Evolutionary conservation across 2,329 filamentous ascomycete genomes (phyloP), one percentile per base, ranked within the genome.

Genomic region (Calonectria leucothoes): DNA sequence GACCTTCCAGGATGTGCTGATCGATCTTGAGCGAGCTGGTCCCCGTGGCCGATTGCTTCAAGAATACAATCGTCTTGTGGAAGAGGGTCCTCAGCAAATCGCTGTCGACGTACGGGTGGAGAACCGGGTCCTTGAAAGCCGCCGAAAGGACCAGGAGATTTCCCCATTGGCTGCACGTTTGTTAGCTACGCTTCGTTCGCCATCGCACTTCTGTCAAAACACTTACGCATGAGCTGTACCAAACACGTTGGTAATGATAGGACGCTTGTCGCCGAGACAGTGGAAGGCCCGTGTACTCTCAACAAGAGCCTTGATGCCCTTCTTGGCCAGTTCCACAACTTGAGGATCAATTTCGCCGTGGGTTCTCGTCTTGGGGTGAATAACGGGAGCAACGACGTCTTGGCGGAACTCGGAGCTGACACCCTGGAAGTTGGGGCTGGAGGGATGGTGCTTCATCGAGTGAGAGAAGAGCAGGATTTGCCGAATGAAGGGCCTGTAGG

Each of bases 211-310:
- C 33, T 14, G 12, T 29, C 12, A 11, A 8, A 42, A 15, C 66
- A 92, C 95, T 91, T 94, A 98, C 94, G 96, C 96, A 88, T 98
- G 96, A 75, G 95, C 94, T 23, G 96, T 98, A 66, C 96, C 96
- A 84, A 98, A 98, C 29, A 98, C 93, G 80, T 98, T 98, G n/a
- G 96, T 98, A 69, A 98, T 93, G 66, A 98, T 93, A 11, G 94
- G 91, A 35, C 95, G 91, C 74, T 90, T 85, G n/a, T 86, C 84
- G 20, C 90, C 87, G 31, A 94, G 88, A 2, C 88, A 87, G 75
- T 93, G 89, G 82, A 98, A 98, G 0, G 95, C 95, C 69, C 92
- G 90, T 0, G 96, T 98, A 82, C 96, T 98, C 81, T 94, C 89
- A 67, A 98, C 92, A 1, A 98, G 91, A 8, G 95, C 94, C 52